Base-by-base conservation (phyloP, 805 yeast genomes). In the Naumovozyma baii region DNA sequence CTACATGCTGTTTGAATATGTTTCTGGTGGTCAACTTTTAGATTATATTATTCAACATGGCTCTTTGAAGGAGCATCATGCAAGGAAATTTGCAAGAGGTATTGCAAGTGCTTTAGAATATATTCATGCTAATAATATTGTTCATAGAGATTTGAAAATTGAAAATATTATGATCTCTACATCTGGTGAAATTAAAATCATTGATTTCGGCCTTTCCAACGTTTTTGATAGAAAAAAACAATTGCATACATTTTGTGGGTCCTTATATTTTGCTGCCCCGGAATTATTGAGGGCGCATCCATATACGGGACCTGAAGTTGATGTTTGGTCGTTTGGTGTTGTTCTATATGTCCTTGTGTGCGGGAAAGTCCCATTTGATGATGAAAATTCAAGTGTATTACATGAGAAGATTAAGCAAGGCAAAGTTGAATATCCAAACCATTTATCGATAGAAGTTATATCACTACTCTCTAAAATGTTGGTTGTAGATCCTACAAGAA, bases 291-390 rank as follows among this genome's bases (percentile, higher is more conserved):
- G 84, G 43, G 98, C 97, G 1, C 78, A 78, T 49, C 96, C 96
- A 1, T 92, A 92, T 54, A 69, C 74, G 29, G 99, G 98, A 0
- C 98, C 98, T 1, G 98, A 92, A 60, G 96, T 92, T 36, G 98
- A 92, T 61, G 80, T 92, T 15, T 92, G 98, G 98, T 85, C 96
- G 2, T 90, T 88, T 68, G 98, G 98, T 47, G 95, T 92, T 25
- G 97, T 92, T 0, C 65, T 92, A 37, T 92, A 86, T 56, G 99
- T 92, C 5, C 69, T 92, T 44, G 96, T 92, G 2, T 88, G 96
- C 60, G 99, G 99, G 40, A 88, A 86, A 59, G 97, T 92, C 12
- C 99, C 99, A 7, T 92, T 92, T 60, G 98, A 92, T 61, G 97
- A 92, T 57, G 94, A 86, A 53, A 79, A 84, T 49, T 94, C 94